Evolutionary conservation across 257 asterid genomes (phyloP), one percentile per base, ranked within the genome.

Genomic region (Solanum sitiens): DNA sequence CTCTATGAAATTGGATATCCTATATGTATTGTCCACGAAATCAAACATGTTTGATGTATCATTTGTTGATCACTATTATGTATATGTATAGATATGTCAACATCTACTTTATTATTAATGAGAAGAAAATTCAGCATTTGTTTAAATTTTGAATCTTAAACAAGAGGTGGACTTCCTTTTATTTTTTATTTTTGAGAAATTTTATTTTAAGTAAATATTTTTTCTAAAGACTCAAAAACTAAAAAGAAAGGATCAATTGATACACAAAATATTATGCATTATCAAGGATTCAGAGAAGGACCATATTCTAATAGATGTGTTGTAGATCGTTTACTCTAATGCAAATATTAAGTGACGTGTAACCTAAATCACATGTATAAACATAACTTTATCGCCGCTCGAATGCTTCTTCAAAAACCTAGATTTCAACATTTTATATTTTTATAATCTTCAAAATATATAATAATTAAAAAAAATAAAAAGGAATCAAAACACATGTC

Each of bases 271-370:
- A 23, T 61, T 4, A 1, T 4, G 30, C 2, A 21, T 61, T 21
- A 61, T 21, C 0, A 9, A 9, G 2, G 3, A 23, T 21, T 4
- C 0, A 0, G 0, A 9, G 14, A 23, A 61, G 30, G 70, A 23
- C 3, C 25, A 5, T 1, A 61, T 61, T 0, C 3, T 21, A 61
- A 61, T 9, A 6, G 2, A 50, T 50, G 2, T 45, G 11, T 23
- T 10, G 30, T 61, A 61, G 2, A 4, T 30, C 11, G 12, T 61
- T 7, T 21, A 61, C 3, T 21, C 1, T 61, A 61, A 61, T 23
- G 0, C 0, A 21, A 21, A 61, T 3, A 23, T 0, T 23, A 61
- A 1, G 0, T 14, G 0, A 61, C 30, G 8, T 6, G 14, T 61
- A 13, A 61, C 9, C 65, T 56, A 56, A 56, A 56, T 56, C 65